Evolutionary conservation across 345 rosid species (phyloP).

Genomic region (Schrenkiella parvula): DNA sequence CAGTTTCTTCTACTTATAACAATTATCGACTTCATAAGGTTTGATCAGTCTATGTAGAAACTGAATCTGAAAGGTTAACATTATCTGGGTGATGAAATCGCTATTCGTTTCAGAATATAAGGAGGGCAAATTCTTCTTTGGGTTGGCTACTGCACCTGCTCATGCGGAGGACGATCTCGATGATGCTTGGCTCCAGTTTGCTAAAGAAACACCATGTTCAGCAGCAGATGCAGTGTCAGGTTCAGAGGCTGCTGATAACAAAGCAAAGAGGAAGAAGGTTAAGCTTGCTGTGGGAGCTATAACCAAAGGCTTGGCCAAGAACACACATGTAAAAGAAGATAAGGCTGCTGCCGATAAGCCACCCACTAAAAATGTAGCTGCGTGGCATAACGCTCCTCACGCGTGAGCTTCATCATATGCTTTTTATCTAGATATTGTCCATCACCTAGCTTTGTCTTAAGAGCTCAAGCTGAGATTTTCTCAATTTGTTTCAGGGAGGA

Average conservation of each 20-base stretch:
- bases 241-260: constrained; percentile 53
- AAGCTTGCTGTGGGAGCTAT: constrained; percentile 86
- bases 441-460: neutral
- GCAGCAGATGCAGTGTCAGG: constrained; percentile 40
- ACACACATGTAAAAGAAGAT: constrained; percentile 37
- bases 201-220: constrained; percentile 53
- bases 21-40: neutral
- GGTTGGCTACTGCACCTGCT: constrained; percentile 96
- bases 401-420: constrained; percentile 49
- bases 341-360: constrained; percentile 30
- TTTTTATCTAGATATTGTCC: neutral
- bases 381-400: constrained; percentile 89
- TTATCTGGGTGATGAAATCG: neutral
- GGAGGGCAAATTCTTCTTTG: constrained; percentile 70
- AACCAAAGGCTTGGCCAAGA: constrained; percentile 71
- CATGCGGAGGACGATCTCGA: constrained; percentile 85
- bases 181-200: constrained; percentile 95
- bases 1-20: neutral
- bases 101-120: constrained; percentile 25
- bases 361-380: constrained; percentile 73
- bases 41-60: neutral
- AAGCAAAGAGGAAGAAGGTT: constrained; percentile 35
- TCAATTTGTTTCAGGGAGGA: constrained; percentile 62
- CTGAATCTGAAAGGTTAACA: neutral
- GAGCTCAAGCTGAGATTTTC: constrained; percentile 18